A percentile compares a stretch with the other conserved stretches of the same genome.
phyloP scores from a whole-genome alignment of 176 grass and related monocot species.

The Oryza glumipatula region DNA sequence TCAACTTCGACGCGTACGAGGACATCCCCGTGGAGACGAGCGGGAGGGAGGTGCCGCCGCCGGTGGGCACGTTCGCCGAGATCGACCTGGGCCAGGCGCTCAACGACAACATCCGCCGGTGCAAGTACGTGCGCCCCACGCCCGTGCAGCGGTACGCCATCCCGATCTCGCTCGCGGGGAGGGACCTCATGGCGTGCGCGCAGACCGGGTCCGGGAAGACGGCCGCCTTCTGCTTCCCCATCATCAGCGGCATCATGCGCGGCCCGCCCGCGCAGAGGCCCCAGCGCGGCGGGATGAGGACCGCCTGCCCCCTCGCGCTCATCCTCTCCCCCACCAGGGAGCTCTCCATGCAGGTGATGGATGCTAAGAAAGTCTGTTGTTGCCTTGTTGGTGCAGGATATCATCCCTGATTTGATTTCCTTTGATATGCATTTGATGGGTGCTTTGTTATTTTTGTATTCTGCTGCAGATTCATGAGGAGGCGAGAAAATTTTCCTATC shows the following conservation, averaged over 20 bases:
- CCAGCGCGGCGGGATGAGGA: slow-evolving; percentile 52
- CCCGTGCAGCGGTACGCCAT: slow-evolving; percentile 94
- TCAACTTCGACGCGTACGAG: slow-evolving; percentile 98
- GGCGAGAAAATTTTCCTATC: slow-evolving; percentile 87
- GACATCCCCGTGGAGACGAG: slow-evolving; percentile 88
- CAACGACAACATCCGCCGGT: slow-evolving; percentile 87
- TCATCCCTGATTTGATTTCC: neutral
- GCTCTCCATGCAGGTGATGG: slow-evolving; percentile 80
- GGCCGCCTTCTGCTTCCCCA: slow-evolving; percentile 94
- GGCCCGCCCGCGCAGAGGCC: slow-evolving; percentile 41
- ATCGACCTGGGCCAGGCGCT: slow-evolving; percentile 84
- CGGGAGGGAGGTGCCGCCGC: slow-evolving; percentile 74
- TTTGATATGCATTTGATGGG: neutral
- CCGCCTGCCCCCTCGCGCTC: slow-evolving; percentile 65
- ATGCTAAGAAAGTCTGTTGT: neutral
- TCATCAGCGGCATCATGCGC: slow-evolving; percentile 86
- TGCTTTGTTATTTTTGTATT: neutral
- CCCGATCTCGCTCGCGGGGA: slow-evolving; percentile 67
- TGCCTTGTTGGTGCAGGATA: neutral
- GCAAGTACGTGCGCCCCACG: slow-evolving; percentile 87
- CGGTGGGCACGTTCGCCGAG: slow-evolving; percentile 74
- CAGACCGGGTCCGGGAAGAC: slow-evolving; percentile 93
- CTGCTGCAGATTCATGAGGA: slow-evolving; percentile 94
- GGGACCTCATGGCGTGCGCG: slow-evolving; percentile 97
- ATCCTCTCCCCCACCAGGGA: slow-evolving; percentile 96